Evolutionary conservation across 306 rosid species (phyloP), one percentile per base, ranked within the genome.

Genomic region (Cicer bijugum): DNA sequence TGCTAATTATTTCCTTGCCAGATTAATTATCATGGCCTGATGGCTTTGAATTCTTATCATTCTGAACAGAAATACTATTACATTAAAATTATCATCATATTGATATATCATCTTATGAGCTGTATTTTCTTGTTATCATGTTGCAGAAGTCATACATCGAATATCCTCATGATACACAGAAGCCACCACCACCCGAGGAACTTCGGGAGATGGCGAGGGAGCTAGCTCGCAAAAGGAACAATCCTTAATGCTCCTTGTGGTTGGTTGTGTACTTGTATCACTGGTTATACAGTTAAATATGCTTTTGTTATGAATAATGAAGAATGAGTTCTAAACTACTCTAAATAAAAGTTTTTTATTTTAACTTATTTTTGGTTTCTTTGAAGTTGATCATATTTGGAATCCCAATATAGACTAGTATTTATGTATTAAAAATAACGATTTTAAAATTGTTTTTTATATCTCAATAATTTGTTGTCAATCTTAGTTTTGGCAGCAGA

Each of bases 141-240:
- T 65, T 61, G 1, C 83, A 88, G 96, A 84, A 61, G 53, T 85
- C 91, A 12, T 93, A 93, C 65, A 12, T 90, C 37, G 96, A 86
- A 20, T 90, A 89, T 81, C 98, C 98, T 5, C 86, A 86, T 0
- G 92, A 90, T 68, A 89, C 81, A 62, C 86, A 81, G 0, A 86
- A 88, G 85, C 98, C 97, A 47, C 97, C 90, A 0, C 84, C 98
- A 3, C 97, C 96, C 0, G 98, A 90, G 80, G 93, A 89, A 80
- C 79, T 90, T 43, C 64, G 96, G 81, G 93, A 90, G 87, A 85
- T 80, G 91, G 95, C 94, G 1, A 87, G 91, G 1, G 92, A 90
- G 78, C 75, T 87, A 59, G 91, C 95, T 48, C 88, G 90, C 43
- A 90, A 86, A 80, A 88, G 83, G 69, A 88, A 81, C 73, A 75